Percentiles rank a stretch among this genome's conserved stretches.
phyloP scores from a whole-genome alignment of 208 protist genomes.

The Paratrypanosoma confusum region DNA sequence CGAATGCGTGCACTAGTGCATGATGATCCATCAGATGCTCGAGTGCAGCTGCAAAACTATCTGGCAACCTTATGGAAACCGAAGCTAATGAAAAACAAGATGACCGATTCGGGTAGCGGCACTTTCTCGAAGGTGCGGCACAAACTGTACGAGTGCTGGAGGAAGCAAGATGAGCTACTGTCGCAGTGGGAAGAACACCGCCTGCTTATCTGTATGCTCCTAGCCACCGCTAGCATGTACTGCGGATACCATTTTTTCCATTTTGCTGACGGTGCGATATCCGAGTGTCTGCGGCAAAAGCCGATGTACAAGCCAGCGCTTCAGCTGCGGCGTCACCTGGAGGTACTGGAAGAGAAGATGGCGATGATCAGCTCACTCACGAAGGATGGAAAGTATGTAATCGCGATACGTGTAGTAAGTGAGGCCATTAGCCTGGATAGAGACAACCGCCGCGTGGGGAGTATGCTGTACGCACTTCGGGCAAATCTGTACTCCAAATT shows the following conservation, averaged over 20 bases:
- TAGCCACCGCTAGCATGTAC: conserved; percentile 71
- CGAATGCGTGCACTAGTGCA: too few relatives aligned
- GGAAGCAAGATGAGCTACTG: too few relatives aligned
- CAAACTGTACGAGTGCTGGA: too few relatives aligned
- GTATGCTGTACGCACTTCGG: conserved; percentile 27
- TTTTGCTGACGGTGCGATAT: conserved; percentile 51
- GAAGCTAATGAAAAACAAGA: too few relatives aligned
- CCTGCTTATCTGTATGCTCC: conserved; percentile 40
- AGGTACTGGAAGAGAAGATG: conserved; percentile 47
- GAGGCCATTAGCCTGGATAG: conserved; percentile 45
- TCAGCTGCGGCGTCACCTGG: conserved; percentile 52
- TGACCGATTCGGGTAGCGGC: too few relatives aligned
- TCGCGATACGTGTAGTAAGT: conserved; percentile 20
- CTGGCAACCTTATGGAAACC: too few relatives aligned
- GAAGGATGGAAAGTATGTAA: conserved; percentile 12
- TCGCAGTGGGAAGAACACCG: conserved; percentile 34
- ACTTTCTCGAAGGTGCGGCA: too few relatives aligned
- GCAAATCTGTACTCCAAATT: conserved; percentile 31
- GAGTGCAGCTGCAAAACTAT: too few relatives aligned
- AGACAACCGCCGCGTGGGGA: conserved; percentile 24
- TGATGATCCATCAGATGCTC: too few relatives aligned
- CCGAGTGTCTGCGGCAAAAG: conserved; percentile 41
- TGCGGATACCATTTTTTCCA: conserved; percentile 58
- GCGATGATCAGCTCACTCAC: conserved; percentile 15
- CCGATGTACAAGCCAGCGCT: conserved; percentile 47